A percentile compares a stretch with the other conserved stretches of the same genome.
These are phyloP conservation scores for Elymus sibiricus DNA, from an alignment of 176 grass and related monocot species.

Conservation along the genomic window DNA sequence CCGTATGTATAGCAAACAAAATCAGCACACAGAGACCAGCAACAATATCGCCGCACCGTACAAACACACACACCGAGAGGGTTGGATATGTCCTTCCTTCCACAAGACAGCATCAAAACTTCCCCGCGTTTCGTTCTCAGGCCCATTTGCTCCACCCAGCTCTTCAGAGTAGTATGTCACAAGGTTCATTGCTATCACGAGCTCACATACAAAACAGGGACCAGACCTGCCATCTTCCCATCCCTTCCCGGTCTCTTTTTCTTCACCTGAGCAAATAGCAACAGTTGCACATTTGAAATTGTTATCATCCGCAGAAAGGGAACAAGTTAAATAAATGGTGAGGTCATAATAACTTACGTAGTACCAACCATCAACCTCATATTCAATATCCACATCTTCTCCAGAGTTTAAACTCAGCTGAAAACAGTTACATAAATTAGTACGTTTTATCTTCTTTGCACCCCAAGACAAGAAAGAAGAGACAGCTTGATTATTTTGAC, in stretches of 20 bases:
- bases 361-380: constrained; percentile 99
- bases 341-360: constrained; percentile 66
- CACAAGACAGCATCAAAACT: neutral
- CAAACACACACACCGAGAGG: neutral
- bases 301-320: neutral
- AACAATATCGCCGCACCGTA: neutral
- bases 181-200: constrained; percentile 38
- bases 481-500: neutral
- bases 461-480: neutral
- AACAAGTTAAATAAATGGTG: neutral
- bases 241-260: constrained; percentile 98
- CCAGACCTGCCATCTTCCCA: constrained; percentile 80
- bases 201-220: constrained; percentile 93
- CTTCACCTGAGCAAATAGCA: constrained; percentile 73
- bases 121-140: neutral
- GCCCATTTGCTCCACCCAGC: neutral
- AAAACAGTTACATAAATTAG: constrained; percentile 30
- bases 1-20: neutral
- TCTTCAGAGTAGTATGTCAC: neutral
- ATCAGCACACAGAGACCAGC: neutral
- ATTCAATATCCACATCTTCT: constrained; percentile 97
- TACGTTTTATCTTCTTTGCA: neutral
- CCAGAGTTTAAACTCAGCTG: constrained; percentile 89
- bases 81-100: neutral
- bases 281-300: neutral